These are phyloP conservation scores for Lactarius sanguifluus DNA, from an alignment of 768 basidiomycete genomes.

Conservation along the genomic window DNA sequence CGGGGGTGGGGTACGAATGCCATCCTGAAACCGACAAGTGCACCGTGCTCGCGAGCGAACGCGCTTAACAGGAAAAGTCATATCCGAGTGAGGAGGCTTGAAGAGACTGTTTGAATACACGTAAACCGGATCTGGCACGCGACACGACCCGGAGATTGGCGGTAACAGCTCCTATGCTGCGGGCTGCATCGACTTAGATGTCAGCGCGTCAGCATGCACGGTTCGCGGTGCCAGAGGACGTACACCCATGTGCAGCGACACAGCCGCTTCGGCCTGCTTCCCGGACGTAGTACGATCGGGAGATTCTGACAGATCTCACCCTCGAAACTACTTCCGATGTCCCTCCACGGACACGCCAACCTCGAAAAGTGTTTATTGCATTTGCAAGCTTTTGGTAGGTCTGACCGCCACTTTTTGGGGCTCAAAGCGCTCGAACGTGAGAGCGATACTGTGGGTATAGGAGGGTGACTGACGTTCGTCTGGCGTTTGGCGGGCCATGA, in stretches of 20 bases:
- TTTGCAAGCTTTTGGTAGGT: constrained; percentile 11
- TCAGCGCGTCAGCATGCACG: constrained; percentile 25
- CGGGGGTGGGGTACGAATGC: constrained; percentile 23
- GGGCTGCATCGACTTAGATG: constrained; percentile 26
- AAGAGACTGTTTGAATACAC: constrained; percentile 5
- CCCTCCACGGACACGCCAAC: constrained; percentile 13
- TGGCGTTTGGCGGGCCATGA: background rate
- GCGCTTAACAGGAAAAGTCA: constrained; percentile 14
- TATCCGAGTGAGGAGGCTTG: constrained; percentile 11
- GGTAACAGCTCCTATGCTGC: constrained; percentile 7
- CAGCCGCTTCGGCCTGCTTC: constrained; percentile 13
- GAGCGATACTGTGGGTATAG: background rate
- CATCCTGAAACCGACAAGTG: constrained; percentile 25
- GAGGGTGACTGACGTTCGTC: constrained; percentile 11
- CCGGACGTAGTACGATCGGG: constrained; percentile 17
- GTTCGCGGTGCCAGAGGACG: constrained; percentile 23
- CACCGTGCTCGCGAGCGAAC: constrained; percentile 19
- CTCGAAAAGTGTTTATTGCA: constrained; percentile 28
- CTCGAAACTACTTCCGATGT: constrained; percentile 27
- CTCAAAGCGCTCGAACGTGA: constrained; percentile 1
- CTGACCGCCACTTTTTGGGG: background rate
- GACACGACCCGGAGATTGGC: constrained; percentile 20
- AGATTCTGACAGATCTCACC: constrained; percentile 24
- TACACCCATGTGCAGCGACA: constrained; percentile 15
- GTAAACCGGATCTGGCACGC: constrained; percentile 25